Base-by-base conservation (phyloP, 495 filamentous ascomycete species). In the Trichodelitschia bisporula region DNA sequence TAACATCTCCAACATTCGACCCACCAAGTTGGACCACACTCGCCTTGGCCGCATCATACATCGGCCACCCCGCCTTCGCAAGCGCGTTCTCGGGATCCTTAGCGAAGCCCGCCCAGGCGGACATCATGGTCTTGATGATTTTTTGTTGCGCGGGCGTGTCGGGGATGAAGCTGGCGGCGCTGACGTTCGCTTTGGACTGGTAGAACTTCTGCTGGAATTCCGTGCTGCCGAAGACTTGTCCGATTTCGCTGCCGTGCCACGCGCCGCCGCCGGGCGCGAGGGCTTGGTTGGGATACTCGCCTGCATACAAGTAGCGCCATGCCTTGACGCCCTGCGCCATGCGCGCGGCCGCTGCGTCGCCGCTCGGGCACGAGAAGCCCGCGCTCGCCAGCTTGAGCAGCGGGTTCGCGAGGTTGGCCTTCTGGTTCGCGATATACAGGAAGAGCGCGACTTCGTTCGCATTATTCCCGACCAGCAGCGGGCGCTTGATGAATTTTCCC, bases 141-240 rank as follows among this genome's bases (percentile, higher is more conserved):
- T 10, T 15, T n/a, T 11, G 12, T 29, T 34, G 15, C 2, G 12
- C 21, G n/a, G 23, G 13, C 16, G 31, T 21, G 4, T 19, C 17
- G 6, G 30, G 30, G 18, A 18, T 15, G 2, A n/a, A 8, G 4
- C 12, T 23, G 3, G 21, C 15, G 3, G 11, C 11, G 4, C 18
- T 19, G 17, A 18, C 16, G n/a, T n/a, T 38, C 62, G 38, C 4
- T 20, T 31, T 4, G 32, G 11, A 19, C 35, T 44, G 5, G 49
- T 46, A 1, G 48, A 40, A 1, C 47, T 27, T 11, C 51, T 54
- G 23, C 50, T 56, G 24, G 55, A 44, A 37, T 29, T 36, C 40
- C 15, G 48, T 40, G 3, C 16, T 32, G 2, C 30, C 30, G 21
- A 32, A 32, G 15, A 32, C 30, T 2, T 15, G 14, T 2, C 16